Evolutionary conservation across 2,329 filamentous ascomycete species (phyloP).

Genomic region (Fusarium compactum): DNA sequence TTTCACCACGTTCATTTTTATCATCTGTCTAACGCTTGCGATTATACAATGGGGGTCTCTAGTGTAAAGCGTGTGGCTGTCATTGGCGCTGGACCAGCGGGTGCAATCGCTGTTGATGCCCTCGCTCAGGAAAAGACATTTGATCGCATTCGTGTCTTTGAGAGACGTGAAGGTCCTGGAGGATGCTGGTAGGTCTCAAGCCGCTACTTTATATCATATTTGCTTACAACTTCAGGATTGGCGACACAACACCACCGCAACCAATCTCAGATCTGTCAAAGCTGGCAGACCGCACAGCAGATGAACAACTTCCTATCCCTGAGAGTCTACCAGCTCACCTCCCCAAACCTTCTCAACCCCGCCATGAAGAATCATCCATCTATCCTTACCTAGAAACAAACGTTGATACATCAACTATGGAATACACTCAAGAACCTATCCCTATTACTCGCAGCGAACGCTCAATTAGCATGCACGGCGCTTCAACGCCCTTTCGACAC

Average conservation of each 20-base stretch:
- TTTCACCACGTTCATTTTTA: not conserved
- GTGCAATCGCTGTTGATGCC: constrained; percentile 71
- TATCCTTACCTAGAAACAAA: constrained; percentile 76
- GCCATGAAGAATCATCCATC: constrained; percentile 69
- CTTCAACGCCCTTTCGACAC: constrained; percentile 71
- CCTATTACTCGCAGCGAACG: constrained; percentile 52
- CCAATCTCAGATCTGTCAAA: constrained; percentile 59
- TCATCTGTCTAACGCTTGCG: not conserved
- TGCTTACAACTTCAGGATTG: constrained; percentile 54
- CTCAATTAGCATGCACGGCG: constrained; percentile 60
- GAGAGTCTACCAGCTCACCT: constrained; percentile 59
- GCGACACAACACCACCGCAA: constrained; percentile 53
- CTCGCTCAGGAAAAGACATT: constrained; percentile 69
- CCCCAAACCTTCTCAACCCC: constrained; percentile 57
- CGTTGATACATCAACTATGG: constrained; percentile 69
- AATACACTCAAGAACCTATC: constrained; percentile 68
- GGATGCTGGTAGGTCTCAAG: constrained; percentile 67
- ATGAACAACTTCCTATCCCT: constrained; percentile 62
- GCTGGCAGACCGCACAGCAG: constrained; percentile 63
- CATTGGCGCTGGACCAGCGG: constrained; percentile 71
- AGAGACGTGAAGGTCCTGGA: constrained; percentile 68
- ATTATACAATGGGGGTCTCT: constrained; percentile 18
- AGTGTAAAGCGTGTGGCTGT: constrained; percentile 62
- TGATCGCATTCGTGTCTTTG: constrained; percentile 71
- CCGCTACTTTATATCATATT: not conserved